Conservation (phyloP, 495 filamentous ascomycete species). For the Neurospora sp. region DNA sequence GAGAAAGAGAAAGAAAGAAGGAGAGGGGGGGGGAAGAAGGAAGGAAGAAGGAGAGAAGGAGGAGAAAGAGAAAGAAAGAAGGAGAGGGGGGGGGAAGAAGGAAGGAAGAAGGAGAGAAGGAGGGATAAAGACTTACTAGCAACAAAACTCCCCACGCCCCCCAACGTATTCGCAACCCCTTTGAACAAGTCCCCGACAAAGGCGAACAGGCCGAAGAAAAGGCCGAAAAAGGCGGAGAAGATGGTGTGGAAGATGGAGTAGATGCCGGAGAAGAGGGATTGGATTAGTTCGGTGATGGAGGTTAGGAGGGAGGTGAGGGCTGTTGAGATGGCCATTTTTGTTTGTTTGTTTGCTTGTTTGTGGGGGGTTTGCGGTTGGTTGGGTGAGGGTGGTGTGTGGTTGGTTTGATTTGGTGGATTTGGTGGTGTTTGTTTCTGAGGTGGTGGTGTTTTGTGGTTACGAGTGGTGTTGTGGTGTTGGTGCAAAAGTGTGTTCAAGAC, state of each 20-base stretch:
- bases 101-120: no score
- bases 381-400: background rate
- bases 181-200: constrained; percentile 16
- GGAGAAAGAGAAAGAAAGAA: no score
- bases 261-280: constrained; percentile 18
- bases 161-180: constrained; percentile 21
- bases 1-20: no score
- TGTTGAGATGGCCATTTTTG: constrained; percentile 22
- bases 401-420: background rate
- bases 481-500: background rate
- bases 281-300: constrained; percentile 24
- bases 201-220: constrained; percentile 20
- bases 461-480: background rate
- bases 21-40: no score
- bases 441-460: no score
- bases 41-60: no score
- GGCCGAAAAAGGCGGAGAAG: constrained; percentile 12
- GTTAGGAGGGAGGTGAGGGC: constrained; percentile 23
- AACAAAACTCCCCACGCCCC: constrained; percentile 25
- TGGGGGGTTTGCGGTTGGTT: background rate
- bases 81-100: no score
- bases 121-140: constrained; percentile 12
- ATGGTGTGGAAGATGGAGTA: constrained; percentile 20
- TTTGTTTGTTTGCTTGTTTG: background rate
- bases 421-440: background rate